These are phyloP conservation scores for Botrytis deweyae DNA, from an alignment of 2,329 filamentous ascomycete species.

Conservation along the genomic window DNA sequence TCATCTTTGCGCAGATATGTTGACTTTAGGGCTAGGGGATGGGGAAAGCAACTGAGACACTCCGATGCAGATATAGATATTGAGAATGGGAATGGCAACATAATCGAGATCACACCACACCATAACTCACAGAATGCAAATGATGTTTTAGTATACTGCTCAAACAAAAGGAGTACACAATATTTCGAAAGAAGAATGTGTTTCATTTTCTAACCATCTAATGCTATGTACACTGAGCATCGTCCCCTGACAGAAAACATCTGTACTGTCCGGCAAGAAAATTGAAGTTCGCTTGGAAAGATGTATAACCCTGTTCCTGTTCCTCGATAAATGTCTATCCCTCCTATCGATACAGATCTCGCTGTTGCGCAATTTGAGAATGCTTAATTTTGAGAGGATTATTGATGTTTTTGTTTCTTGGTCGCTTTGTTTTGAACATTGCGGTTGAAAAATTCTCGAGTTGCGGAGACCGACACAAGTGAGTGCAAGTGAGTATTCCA, in stretches of 20 bases:
- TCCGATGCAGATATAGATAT: too few relatives aligned
- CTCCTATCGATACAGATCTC: background rate
- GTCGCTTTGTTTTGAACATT: background rate
- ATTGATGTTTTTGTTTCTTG: background rate
- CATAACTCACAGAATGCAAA: too few relatives aligned
- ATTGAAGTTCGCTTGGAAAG: background rate
- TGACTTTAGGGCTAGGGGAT: too few relatives aligned
- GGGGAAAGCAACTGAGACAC: too few relatives aligned
- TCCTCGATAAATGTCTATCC: background rate
- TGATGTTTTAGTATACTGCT: background rate
- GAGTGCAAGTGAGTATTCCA: too few relatives aligned
- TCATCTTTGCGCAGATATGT: too few relatives aligned
- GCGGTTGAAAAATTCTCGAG: background rate
- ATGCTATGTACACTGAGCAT: background rate
- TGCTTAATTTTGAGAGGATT: background rate
- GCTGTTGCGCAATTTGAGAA: background rate
- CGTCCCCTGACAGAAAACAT: background rate
- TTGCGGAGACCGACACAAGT: background rate
- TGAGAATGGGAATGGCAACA: too few relatives aligned
- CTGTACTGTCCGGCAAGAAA: background rate
- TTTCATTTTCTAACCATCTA: background rate
- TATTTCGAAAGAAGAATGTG: background rate
- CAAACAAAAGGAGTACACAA: background rate
- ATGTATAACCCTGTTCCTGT: background rate
- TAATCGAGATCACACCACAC: too few relatives aligned